These are phyloP conservation scores for Tillandsia fasciculata DNA, from an alignment of 176 grass and related monocot genomes.

Conservation along the genomic window DNA sequence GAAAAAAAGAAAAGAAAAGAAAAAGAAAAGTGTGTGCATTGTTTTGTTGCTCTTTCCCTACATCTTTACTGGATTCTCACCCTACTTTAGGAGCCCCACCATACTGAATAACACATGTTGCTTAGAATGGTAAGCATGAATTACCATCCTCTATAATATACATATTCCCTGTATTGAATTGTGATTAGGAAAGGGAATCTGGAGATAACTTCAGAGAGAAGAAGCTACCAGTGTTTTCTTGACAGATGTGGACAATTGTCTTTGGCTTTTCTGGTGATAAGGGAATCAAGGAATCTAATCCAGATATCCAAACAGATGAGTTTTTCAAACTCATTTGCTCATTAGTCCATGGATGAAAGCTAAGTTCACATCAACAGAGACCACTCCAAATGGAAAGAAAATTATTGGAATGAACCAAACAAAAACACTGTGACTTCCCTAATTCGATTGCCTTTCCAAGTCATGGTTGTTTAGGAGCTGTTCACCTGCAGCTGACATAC, in stretches of 20 bases:
- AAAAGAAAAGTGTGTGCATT: slow-evolving; percentile 10
- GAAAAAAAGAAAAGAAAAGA: slow-evolving; percentile 25
- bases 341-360: slow-evolving; percentile 21
- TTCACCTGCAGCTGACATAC: neutral
- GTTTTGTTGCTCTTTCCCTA: slow-evolving; percentile 28
- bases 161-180: neutral
- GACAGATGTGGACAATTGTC: slow-evolving; percentile 43
- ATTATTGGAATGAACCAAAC: neutral
- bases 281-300: slow-evolving; percentile 89
- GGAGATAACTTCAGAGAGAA: neutral
- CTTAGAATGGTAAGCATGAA: slow-evolving; percentile 10
- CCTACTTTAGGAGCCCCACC: slow-evolving; percentile 33
- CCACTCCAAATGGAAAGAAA: slow-evolving; percentile 11
- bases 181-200: neutral
- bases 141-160: neutral
- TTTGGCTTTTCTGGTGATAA: slow-evolving; percentile 70
- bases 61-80: slow-evolving; percentile 59
- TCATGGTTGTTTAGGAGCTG: neutral
- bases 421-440: neutral
- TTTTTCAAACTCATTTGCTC: slow-evolving; percentile 15
- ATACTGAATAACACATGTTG: slow-evolving; percentile 18
- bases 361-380: slow-evolving; percentile 18
- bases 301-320: slow-evolving; percentile 45
- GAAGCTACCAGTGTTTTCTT: slow-evolving; percentile 15
- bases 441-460: neutral